phyloP scores from a whole-genome alignment of 2,329 filamentous ascomycete species.

The Calycina herbarum region DNA sequence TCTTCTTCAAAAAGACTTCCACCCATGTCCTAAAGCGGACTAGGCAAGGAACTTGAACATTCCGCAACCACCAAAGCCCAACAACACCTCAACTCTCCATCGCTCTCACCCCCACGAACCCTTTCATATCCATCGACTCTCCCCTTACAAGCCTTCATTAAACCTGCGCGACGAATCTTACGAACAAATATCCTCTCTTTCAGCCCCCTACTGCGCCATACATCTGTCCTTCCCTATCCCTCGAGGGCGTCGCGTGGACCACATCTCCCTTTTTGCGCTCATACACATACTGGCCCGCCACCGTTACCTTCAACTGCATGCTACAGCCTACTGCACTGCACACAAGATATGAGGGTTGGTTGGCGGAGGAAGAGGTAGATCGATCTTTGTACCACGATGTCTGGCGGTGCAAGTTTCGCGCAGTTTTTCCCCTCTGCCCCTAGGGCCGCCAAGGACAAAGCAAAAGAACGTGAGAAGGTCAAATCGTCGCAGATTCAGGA shows the following conservation, averaged over 20 bases:
- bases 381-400: constrained; percentile 58
- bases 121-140: not conserved
- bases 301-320: constrained; percentile 31
- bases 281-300: constrained; percentile 28
- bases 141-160: not conserved
- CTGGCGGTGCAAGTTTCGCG: constrained; percentile 80
- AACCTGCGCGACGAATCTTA: not conserved
- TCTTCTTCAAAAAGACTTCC: not conserved
- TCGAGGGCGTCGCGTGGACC: constrained; percentile 26
- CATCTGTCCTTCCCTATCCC: constrained; percentile 17
- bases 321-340: constrained; percentile 28
- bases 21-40: not conserved
- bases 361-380: constrained; percentile 37
- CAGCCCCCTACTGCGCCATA: constrained; percentile 5
- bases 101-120: not conserved
- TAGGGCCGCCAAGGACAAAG: constrained; percentile 51
- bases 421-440: constrained; percentile 84
- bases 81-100: constrained; percentile 1
- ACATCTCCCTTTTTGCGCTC: constrained; percentile 18
- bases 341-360: constrained; percentile 36
- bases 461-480: constrained; percentile 61
- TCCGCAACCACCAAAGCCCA: constrained; percentile 5
- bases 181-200: not conserved
- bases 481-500: constrained; percentile 41
- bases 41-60: constrained; percentile 5